phyloP scores from a whole-genome alignment of 257 asterid species.

The Salvia splendens region DNA sequence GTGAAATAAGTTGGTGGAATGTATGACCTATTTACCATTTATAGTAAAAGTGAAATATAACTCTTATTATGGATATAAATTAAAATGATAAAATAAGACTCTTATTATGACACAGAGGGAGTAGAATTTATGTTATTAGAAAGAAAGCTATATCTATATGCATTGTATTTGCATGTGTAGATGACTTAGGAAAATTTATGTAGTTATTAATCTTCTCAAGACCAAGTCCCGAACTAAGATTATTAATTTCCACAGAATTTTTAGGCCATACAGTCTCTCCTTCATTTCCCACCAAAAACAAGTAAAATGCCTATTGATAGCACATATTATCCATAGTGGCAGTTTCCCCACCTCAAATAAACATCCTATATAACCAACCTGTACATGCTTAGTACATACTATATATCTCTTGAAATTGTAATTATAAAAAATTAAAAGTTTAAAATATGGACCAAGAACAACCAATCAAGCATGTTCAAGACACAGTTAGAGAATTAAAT shows the following conservation, averaged over 20 bases:
- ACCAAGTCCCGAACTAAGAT: conserved; percentile 30
- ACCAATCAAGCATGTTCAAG: conserved; percentile 37
- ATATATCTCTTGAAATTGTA: not conserved
- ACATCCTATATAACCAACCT: conserved; percentile 23
- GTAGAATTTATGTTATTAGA: too few species aligned
- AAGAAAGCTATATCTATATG: too few species aligned
- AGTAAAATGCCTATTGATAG: conserved; percentile 24
- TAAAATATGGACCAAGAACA: conserved; percentile 61
- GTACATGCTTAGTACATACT: not conserved
- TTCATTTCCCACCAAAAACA: conserved; percentile 23
- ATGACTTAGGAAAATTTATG: too few species aligned
- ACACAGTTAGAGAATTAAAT: conserved; percentile 19
- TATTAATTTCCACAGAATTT: conserved; percentile 26
- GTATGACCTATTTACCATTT: too few species aligned
- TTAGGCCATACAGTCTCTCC: conserved; percentile 16
- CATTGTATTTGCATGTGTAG: too few species aligned
- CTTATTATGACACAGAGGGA: too few species aligned
- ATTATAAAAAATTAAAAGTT: not conserved
- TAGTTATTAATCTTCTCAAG: not conserved
- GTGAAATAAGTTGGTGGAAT: too few species aligned
- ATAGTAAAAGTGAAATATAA: too few species aligned
- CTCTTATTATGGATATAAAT: too few species aligned
- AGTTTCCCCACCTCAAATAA: conserved; percentile 26
- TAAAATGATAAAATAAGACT: too few species aligned
- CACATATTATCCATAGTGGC: conserved; percentile 13